A percentile compares a stretch with the other conserved stretches of the same genome.
phyloP scores from a whole-genome alignment of 257 asterid species.

The Solanum clarkiae region DNA sequence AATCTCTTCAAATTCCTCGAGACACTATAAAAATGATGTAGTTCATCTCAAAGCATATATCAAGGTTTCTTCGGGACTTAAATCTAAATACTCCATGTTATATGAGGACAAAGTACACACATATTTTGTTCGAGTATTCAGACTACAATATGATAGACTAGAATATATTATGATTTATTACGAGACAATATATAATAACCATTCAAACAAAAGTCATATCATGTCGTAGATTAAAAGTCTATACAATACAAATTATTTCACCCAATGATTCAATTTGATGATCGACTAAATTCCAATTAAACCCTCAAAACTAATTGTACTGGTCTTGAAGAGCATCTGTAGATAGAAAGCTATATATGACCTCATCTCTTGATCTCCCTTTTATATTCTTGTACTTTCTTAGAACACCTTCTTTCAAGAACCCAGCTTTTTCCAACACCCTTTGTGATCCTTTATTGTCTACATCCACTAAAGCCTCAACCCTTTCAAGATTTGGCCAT shows the following conservation, averaged over 20 bases:
- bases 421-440: slow-evolving; percentile 41
- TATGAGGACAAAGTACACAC: background rate
- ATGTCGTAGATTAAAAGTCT: too few relatives aligned
- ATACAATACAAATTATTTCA: too few relatives aligned
- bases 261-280: too few relatives aligned
- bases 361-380: slow-evolving; percentile 13
- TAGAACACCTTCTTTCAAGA: slow-evolving; percentile 29
- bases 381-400: slow-evolving; percentile 11
- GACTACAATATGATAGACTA: accelerated
- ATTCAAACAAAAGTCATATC: background rate
- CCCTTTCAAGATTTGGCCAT: slow-evolving; percentile 26
- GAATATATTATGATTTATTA: too few relatives aligned
- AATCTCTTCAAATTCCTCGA: too few relatives aligned
- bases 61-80: too few relatives aligned
- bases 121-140: too few relatives aligned
- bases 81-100: background rate
- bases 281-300: too few relatives aligned
- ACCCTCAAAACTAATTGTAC: too few relatives aligned
- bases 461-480: slow-evolving; percentile 34
- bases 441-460: slow-evolving; percentile 34
- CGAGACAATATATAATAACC: too few relatives aligned
- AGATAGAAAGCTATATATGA: background rate
- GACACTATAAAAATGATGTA: too few relatives aligned
- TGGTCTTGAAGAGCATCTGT: background rate
- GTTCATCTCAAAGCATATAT: background rate